Percentiles rank a stretch among this genome's conserved stretches.
Evolutionary conservation across 768 basidiomycete genomes (phyloP).

Genomic region (Tulasnella sp.): DNA sequence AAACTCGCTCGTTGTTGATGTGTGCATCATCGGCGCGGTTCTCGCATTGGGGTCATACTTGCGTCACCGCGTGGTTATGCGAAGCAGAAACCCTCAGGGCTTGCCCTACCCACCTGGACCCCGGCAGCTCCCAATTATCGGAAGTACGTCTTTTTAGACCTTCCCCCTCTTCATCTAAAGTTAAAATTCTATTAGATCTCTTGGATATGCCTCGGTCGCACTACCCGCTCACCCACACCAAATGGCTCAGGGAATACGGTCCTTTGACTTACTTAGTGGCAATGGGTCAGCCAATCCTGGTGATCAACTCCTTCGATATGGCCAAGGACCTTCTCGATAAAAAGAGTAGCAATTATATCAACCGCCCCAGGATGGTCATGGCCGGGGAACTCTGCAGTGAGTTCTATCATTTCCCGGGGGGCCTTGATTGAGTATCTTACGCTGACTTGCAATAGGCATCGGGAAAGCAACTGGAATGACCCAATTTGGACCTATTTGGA

Average conservation of each 20-base stretch:
- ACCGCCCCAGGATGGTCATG: slow-evolving; percentile 29
- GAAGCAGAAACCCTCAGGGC: neutral
- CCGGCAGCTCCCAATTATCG: slow-evolving; percentile 43
- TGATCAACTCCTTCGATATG: slow-evolving; percentile 34
- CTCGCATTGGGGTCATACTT: neutral
- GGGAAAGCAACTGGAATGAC: neutral
- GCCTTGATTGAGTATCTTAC: neutral
- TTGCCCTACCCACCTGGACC: slow-evolving; percentile 44
- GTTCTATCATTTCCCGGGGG: neutral
- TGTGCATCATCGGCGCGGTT: neutral
- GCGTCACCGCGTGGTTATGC: neutral
- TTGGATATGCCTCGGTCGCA: slow-evolving; percentile 37
- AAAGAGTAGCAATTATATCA: slow-evolving; percentile 38
- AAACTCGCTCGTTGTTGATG: neutral
- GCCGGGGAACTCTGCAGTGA: slow-evolving; percentile 15
- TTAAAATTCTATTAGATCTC: slow-evolving; percentile 30
- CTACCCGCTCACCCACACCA: slow-evolving; percentile 38
- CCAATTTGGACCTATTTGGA: neutral
- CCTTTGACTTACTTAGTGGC: slow-evolving; percentile 14
- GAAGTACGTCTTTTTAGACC: slow-evolving; percentile 27
- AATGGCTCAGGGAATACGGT: slow-evolving; percentile 38
- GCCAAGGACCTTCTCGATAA: slow-evolving; percentile 39
- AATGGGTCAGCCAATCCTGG: slow-evolving; percentile 31
- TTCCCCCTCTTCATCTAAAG: neutral
- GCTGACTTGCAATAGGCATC: neutral